Base-by-base conservation (phyloP, 164 flowering plant genomes). In the Warburgia ugandensis region DNA sequence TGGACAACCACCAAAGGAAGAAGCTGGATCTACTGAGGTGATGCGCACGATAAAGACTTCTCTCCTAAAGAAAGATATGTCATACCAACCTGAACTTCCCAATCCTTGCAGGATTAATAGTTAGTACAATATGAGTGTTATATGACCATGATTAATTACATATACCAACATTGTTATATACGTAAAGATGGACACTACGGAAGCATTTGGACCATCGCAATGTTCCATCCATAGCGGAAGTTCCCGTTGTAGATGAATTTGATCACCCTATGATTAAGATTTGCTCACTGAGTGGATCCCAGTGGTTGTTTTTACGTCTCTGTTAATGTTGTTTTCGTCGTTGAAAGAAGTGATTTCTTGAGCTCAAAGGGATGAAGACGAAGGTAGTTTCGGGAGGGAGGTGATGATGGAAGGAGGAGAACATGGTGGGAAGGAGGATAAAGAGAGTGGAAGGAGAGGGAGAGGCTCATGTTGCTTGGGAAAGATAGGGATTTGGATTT, bases 11-110 rank as follows among this genome's bases (percentile, higher is more conserved):
- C 41, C 41, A 14, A 20, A 37, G 17, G 41, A 20, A 37, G 41
- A n/a, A n/a, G n/a, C n/a, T n/a, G n/a, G n/a, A n/a, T n/a, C n/a
- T n/a, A n/a, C n/a, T n/a, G n/a, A n/a, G 41, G 41, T 13, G 41
- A 37, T 37, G 41, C 41, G 41, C 41, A 37, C 41, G 14, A 37
- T 20, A 37, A 37, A 6, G 41, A 37, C 41, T 3, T 37, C 41
- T 6, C 41, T 37, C 41, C 41, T 37, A 37, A 37, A 6, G n/a
- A 1, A 3, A 20, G 41, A 16, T 10, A 20, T 20, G 2, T 37
- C 41, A 37, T 20, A 4, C 1, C 13, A 3, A 37, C n/a, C n/a
- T n/a, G n/a, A n/a, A n/a, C n/a, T n/a, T n/a, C n/a, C n/a, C n/a
- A n/a, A n/a, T n/a, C n/a, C n/a, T n/a, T n/a, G n/a, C n/a, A n/a